Evolutionary conservation across 2,329 filamentous ascomycete species (phyloP).

Genomic region (Ascochyta lentis): DNA sequence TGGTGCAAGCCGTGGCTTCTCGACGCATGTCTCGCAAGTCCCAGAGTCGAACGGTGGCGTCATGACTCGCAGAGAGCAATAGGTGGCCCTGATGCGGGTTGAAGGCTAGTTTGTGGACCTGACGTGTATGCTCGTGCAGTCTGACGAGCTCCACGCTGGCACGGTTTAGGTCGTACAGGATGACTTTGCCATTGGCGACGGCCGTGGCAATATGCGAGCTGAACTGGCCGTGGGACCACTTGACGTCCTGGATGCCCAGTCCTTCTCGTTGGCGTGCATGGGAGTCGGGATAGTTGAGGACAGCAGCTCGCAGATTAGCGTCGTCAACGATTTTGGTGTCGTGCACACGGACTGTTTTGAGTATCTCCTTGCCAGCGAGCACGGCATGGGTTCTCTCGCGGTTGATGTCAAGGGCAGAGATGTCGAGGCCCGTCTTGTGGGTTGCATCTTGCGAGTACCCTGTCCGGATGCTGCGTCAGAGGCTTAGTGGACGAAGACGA

Average conservation of each 20-base stretch:
- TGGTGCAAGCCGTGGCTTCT: slow-evolving; percentile 60
- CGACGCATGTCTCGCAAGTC: slow-evolving; percentile 64
- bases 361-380: slow-evolving; percentile 69
- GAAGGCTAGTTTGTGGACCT: slow-evolving; percentile 70
- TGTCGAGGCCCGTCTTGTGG: slow-evolving; percentile 69
- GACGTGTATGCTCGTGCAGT: slow-evolving; percentile 69
- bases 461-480: slow-evolving; percentile 48
- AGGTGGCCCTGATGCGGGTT: slow-evolving; percentile 67
- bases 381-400: slow-evolving; percentile 68
- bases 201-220: slow-evolving; percentile 68
- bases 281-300: slow-evolving; percentile 63
- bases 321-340: slow-evolving; percentile 66
- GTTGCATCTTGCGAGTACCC: slow-evolving; percentile 62
- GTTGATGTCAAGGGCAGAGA: slow-evolving; percentile 69
- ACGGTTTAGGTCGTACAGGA: slow-evolving; percentile 69
- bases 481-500: slow-evolving; percentile 18
- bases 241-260: slow-evolving; percentile 69
- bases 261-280: slow-evolving; percentile 62
- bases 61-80: slow-evolving; percentile 69
- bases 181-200: slow-evolving; percentile 69
- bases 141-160: slow-evolving; percentile 66
- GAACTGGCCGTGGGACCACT: slow-evolving; percentile 70
- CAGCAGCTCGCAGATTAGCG: slow-evolving; percentile 67
- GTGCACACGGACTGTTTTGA: slow-evolving; percentile 68
- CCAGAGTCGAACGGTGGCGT: slow-evolving; percentile 69